phyloP scores from a whole-genome alignment of 2,329 filamentous ascomycete species.

The Paecilomyces sp. region DNA sequence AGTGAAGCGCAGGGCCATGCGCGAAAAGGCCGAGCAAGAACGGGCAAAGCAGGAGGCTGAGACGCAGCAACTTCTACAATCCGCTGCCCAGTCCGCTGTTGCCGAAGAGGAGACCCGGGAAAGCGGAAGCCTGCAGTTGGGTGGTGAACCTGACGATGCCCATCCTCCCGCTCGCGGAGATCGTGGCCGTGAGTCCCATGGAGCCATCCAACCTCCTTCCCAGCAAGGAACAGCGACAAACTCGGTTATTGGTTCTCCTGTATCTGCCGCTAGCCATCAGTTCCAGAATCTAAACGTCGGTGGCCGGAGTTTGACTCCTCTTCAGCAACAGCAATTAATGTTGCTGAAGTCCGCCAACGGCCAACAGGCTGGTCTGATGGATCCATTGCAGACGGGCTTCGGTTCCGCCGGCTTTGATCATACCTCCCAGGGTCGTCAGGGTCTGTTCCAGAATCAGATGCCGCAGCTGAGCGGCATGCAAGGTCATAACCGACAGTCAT shows the following conservation, averaged over 20 bases:
- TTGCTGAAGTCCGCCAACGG: conserved; percentile 54
- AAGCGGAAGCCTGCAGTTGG: conserved; percentile 79
- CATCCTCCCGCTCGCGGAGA: conserved; percentile 43
- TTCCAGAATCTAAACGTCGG: conserved; percentile 55
- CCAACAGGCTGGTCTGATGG: conserved; percentile 52
- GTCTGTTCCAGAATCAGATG: conserved; percentile 39
- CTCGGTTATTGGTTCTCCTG: conserved; percentile 34
- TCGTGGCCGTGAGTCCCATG: conserved; percentile 52
- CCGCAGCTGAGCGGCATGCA: conserved; percentile 50
- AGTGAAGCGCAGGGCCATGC: conserved; percentile 70
- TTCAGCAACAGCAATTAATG: conserved; percentile 68
- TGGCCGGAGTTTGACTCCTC: conserved; percentile 68
- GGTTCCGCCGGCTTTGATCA: conserved; percentile 31
- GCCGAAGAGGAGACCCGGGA: conserved; percentile 69
- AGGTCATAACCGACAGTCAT: conserved; percentile 74
- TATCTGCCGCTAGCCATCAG: conserved; percentile 33
- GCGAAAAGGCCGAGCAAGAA: conserved; percentile 61
- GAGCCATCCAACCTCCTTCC: conserved; percentile 68
- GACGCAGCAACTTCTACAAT: conserved; percentile 45
- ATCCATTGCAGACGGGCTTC: conserved; percentile 27
- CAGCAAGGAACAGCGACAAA: conserved; percentile 52
- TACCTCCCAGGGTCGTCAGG: conserved; percentile 36
- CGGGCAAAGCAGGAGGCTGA: conserved; percentile 48
- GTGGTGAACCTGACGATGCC: conserved; percentile 83
- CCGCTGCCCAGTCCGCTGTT: conserved; percentile 40